Percentiles rank a stretch among this genome's conserved stretches.
Conservation (phyloP, 2,329 filamentous ascomycete species). For the Ophiostoma ips region DNA sequence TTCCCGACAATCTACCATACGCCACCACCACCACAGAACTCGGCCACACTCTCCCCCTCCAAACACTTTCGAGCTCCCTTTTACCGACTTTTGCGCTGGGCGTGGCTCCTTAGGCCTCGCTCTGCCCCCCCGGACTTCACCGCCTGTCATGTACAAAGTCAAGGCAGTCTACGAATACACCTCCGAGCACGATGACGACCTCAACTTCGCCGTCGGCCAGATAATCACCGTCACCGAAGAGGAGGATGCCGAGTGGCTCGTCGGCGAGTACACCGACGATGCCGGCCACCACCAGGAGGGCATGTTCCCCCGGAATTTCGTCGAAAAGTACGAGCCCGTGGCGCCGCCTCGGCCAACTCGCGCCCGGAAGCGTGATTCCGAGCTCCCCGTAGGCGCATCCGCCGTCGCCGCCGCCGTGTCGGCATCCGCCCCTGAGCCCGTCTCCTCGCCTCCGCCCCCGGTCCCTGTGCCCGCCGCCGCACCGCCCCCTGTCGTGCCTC, state of each 20-base stretch:
- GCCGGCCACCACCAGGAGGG: slow-evolving; percentile 63
- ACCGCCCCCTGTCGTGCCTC: not conserved
- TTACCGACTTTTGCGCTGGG: not conserved
- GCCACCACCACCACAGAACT: not conserved
- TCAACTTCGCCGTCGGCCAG: slow-evolving; percentile 72
- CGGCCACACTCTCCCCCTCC: not conserved
- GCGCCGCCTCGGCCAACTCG: slow-evolving; percentile 76
- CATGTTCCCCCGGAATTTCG: slow-evolving; percentile 92
- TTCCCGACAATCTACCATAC: not conserved
- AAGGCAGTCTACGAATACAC: slow-evolving; percentile 91
- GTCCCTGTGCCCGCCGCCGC: not conserved
- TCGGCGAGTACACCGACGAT: slow-evolving; percentile 71
- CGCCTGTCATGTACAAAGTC: slow-evolving; percentile 69
- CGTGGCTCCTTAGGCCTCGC: not conserved
- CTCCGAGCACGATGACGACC: slow-evolving; percentile 87
- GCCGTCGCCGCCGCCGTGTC: slow-evolving; percentile 16
- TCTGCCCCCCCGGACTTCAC: slow-evolving; percentile 3
- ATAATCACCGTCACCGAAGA: slow-evolving; percentile 87
- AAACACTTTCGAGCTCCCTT: not conserved
- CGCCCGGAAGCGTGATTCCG: slow-evolving; percentile 52
- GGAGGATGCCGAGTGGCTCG: slow-evolving; percentile 91
- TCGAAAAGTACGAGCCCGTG: slow-evolving; percentile 86
- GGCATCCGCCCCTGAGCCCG: slow-evolving; percentile 14
- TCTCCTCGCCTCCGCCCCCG: slow-evolving; percentile 11
- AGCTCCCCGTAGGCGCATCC: slow-evolving; percentile 11